phyloP scores from a whole-genome alignment of 1,284 basidiomycete species.

The Macrocystidia cucumis region DNA sequence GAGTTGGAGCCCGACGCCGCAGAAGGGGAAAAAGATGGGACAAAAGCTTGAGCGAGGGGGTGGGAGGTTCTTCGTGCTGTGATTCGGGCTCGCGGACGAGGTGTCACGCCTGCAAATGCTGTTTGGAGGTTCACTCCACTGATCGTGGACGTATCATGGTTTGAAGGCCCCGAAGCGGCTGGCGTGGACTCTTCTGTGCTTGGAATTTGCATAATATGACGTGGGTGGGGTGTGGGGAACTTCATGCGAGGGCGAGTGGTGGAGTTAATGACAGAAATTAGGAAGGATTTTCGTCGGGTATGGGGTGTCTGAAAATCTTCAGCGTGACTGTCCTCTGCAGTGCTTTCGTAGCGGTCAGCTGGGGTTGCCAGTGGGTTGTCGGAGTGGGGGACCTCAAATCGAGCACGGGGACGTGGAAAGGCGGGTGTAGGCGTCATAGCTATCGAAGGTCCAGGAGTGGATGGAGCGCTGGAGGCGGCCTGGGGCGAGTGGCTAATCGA shows the following conservation, averaged over 20 bases:
- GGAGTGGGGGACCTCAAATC: constrained; percentile 40
- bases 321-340: constrained; percentile 18
- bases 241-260: constrained; percentile 64
- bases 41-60: constrained; percentile 46
- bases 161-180: constrained; percentile 16
- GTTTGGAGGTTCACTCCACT: constrained; percentile 28
- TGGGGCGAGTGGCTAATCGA: constrained; percentile 20
- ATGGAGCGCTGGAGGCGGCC: constrained; percentile 24
- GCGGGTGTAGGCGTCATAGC: constrained; percentile 61
- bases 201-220: constrained; percentile 25
- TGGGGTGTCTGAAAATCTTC: constrained; percentile 50
- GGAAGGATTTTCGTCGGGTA: constrained; percentile 64
- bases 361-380: constrained; percentile 27
- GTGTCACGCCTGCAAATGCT: constrained; percentile 58
- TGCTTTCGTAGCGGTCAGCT: constrained; percentile 14
- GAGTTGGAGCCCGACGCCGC: too few species aligned
- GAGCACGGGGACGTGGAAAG: constrained; percentile 50
- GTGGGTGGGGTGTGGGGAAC: constrained; percentile 58
- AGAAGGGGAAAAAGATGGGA: too few species aligned
- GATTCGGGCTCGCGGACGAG: constrained; percentile 38
- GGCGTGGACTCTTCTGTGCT: constrained; percentile 25
- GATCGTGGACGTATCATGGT: constrained; percentile 11
- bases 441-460: constrained; percentile 39
- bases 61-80: constrained; percentile 48
- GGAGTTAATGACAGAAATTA: constrained; percentile 72